Base-by-base conservation (phyloP, 257 asterid genomes). In the Solanum tarapatanum region DNA sequence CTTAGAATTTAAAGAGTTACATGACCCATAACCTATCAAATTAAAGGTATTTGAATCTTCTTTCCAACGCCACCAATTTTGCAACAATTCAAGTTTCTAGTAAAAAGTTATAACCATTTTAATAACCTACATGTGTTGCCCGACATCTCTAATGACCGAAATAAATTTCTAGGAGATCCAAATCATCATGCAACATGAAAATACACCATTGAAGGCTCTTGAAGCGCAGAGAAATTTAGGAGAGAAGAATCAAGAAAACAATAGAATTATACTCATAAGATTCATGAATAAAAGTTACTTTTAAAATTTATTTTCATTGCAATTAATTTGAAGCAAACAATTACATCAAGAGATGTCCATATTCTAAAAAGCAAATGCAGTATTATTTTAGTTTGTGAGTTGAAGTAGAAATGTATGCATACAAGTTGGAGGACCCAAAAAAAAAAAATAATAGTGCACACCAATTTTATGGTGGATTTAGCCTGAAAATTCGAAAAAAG, bases 401-500 rank as follows among this genome's bases (percentile, higher is more conserved):
- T 68, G 14, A 64, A 68, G 19, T 12, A 26, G 4, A 69, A 69
- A 69, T 14, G 36, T 72, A 21, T 33, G 35, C 39, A 69, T 69
- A 69, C 76, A 30, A 14, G 37, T 28, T 69, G 76, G 37, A 69
- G 3, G 76, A 30, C 30, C 35, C 21, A 62, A 23, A 68, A 68
- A 26, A 26, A 11, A 26, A 0, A 66, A 6, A 12, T 0, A 66
- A 14, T 24, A 24, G 36, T 28, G 23, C 23, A 3, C 37, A 14
- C 37, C 76, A 69, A 69, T 13, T 69, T 0, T 28, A 14, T 69
- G 11, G n/a, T 8, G 26, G 26, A 33, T 28, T n/a, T 23, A 37
- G 10, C 21, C 55, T 21, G 68, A 36, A 73, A 23, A 39, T n/a
- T 76, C 4, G 23, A 92, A 79, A 66, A 93, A 89, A 82, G 87